phyloP scores from a whole-genome alignment of 148 eudicot species.

The Amaranthus cruentus region DNA sequence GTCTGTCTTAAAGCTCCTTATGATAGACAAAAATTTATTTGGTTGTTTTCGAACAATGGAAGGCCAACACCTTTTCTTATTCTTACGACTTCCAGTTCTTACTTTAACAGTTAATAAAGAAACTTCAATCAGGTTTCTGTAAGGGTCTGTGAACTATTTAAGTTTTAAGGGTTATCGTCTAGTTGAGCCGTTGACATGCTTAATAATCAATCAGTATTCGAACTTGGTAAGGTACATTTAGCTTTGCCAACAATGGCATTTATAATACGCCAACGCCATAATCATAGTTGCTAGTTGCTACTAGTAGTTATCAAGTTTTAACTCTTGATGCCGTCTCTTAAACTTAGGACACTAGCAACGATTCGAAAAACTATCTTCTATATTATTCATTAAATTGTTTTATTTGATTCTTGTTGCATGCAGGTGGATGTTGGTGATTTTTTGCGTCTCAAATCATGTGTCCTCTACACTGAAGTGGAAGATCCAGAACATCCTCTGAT shows the following conservation, averaged over 20 bases:
- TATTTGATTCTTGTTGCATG: conserved; percentile 17
- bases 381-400: neutral
- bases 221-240: neutral
- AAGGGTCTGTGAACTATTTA: neutral
- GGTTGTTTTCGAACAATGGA: neutral
- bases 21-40: conserved; percentile 8
- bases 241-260: neutral
- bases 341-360: neutral
- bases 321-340: neutral
- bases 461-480: conserved; percentile 79
- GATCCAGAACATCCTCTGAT: conserved; percentile 72
- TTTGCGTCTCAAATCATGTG: conserved; percentile 86
- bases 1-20: neutral
- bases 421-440: conserved; percentile 99
- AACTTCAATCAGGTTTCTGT: neutral
- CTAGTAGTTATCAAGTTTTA: neutral
- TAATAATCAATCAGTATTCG: neutral
- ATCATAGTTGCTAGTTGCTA: neutral
- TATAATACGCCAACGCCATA: no score
- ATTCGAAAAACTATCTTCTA: neutral
- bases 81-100: neutral
- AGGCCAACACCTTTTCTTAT: neutral
- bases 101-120: neutral
- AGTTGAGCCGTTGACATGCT: neutral
- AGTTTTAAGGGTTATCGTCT: neutral